Evolutionary conservation across 352 stramenopile genomes (phyloP).

Genomic region (Globisporangium sylvaticum): DNA sequence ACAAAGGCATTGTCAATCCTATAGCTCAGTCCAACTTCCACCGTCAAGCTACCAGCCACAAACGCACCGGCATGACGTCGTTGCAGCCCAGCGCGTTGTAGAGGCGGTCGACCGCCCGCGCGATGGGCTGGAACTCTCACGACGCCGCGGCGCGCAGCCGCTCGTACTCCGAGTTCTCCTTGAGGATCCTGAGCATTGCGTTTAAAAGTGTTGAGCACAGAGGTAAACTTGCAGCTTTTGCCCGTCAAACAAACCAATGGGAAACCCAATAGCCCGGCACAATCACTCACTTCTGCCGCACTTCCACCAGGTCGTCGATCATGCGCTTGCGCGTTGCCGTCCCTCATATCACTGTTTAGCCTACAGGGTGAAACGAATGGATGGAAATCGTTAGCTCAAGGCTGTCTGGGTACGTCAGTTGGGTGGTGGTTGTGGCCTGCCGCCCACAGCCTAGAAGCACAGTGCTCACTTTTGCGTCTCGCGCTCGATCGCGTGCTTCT

Average conservation of each 20-base stretch:
- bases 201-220: not conserved
- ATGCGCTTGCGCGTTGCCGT: slow-evolving; percentile 68
- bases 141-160: slow-evolving; percentile 49
- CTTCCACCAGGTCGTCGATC: slow-evolving; percentile 69
- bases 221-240: not conserved
- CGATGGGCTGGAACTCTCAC: slow-evolving; percentile 70
- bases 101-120: slow-evolving; percentile 61
- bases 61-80: slow-evolving; percentile 62
- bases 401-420: no score
- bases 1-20: not conserved
- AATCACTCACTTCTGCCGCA: slow-evolving; percentile 48
- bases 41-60: not conserved
- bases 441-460: not conserved
- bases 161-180: slow-evolving; percentile 74
- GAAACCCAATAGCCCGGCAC: not conserved
- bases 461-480: slow-evolving; percentile 54
- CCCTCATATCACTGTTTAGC: slow-evolving; percentile 55
- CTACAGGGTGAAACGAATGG: slow-evolving; percentile 17
- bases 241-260: not conserved
- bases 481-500: slow-evolving; percentile 49
- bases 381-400: not conserved
- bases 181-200: slow-evolving; percentile 45
- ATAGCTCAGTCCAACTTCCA: not conserved
- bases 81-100: slow-evolving; percentile 82
- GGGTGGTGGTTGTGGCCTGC: no score